Base-by-base conservation (phyloP, 768 basidiomycete species). In the Dendrothele bispora region DNA sequence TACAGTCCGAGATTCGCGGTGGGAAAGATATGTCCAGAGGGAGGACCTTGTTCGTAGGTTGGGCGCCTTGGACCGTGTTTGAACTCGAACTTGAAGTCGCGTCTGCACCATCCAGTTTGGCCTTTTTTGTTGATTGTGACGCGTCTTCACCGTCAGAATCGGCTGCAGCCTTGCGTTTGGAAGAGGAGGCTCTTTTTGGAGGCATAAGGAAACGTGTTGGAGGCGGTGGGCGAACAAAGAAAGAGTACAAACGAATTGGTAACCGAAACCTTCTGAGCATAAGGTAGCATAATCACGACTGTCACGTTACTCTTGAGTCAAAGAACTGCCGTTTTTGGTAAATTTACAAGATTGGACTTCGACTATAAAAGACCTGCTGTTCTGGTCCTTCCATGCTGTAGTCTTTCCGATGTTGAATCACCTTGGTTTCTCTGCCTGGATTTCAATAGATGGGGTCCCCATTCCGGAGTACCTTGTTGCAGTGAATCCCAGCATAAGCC, bases 21-120 rank as follows among this genome's bases (percentile, higher is more conserved):
- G 83, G 78, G 56, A 89, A 83, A 7, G 59, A 49, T 39, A 91
- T 83, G 28, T 70, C 64, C 18, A 69, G 73, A n/a, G 89, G 89
- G 4, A 91, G 56, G 5, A 77, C 76, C 60, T 82, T 88, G 63
- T 91, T 91, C 42, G 78, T 89, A 28, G 86, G 86, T 57, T 88
- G 86, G 0, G 71, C 68, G 47, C 77, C 82, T 36, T 53, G 21
- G 45, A n/a, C 18, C 28, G 24, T 21, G 43, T 27, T 21, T 36
- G n/a, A 11, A 43, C 27, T 5, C 18, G n/a, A 26, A 24, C 38
- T 32, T 6, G 46, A 39, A 7, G 37, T 28, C 11, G 24, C 14
- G 51, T 20, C 40, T 22, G 27, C 30, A 15, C 40, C 35, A 57
- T 50, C 41, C 22, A 55, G 32, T 50, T 65, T 49, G 40, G 49